Evolutionary conservation across 2,329 filamentous ascomycete genomes (phyloP).

Genomic region (Xylariaceae sp.): DNA sequence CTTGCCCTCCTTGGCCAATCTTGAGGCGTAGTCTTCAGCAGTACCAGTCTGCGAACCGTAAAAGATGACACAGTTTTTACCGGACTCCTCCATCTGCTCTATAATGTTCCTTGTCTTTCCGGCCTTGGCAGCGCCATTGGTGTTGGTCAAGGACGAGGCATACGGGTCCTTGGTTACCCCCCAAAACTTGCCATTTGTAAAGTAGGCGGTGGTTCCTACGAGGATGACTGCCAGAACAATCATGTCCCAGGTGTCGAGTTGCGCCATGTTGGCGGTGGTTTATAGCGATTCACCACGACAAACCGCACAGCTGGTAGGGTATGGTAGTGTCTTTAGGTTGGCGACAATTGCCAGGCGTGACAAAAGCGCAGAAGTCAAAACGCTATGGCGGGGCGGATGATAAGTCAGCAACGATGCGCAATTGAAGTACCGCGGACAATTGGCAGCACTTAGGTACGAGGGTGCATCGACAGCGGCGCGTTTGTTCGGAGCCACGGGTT

Average conservation of each 20-base stretch:
- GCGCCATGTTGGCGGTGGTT: conserved; percentile 61
- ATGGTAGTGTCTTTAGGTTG: background rate
- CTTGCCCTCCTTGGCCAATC: conserved; percentile 94
- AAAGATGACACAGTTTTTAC: conserved; percentile 97
- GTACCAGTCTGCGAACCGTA: conserved; percentile 98
- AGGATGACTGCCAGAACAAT: conserved; percentile 82
- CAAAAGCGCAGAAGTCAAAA: background rate
- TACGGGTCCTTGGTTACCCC: conserved; percentile 84
- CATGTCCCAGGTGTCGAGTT: conserved; percentile 93
- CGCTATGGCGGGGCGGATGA: background rate
- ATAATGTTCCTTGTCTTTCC: conserved; percentile 87
- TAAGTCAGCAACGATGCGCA: conserved; percentile 12
- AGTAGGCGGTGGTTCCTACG: conserved; percentile 85
- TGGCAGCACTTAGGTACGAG: background rate
- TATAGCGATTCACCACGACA: conserved; percentile 16
- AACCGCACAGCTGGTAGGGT: background rate
- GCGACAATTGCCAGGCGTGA: background rate
- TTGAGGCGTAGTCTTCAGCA: conserved; percentile 94
- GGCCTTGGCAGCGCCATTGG: conserved; percentile 63
- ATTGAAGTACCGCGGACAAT: background rate
- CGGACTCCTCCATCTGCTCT: conserved; percentile 90
- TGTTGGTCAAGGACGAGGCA: conserved; percentile 65
- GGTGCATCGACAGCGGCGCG: background rate
- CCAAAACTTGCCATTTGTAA: conserved; percentile 96
- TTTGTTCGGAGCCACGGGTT: background rate